A percentile compares a stretch with the other conserved stretches of the same genome.
These are phyloP conservation scores for Chlamydomonas sphaeroides DNA, from an alignment of 139 green algal species.

Conservation along the genomic window DNA sequence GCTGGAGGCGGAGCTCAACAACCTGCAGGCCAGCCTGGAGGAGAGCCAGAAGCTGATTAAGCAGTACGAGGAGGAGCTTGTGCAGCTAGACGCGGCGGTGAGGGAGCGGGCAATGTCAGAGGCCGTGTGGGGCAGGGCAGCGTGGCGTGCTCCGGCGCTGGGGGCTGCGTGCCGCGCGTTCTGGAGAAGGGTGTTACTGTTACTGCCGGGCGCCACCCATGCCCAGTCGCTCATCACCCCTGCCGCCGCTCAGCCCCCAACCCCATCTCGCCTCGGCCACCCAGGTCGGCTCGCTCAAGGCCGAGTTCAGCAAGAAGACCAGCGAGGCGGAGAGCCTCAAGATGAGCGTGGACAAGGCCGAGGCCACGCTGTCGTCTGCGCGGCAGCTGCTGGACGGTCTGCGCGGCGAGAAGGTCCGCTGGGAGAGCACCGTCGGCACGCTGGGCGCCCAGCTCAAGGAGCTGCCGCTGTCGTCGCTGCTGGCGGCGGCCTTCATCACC, in stretches of 20 bases:
- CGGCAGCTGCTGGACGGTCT: constrained; percentile 79
- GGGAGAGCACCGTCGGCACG: constrained; percentile 51
- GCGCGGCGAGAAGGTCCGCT: constrained; percentile 77
- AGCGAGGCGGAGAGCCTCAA: constrained; percentile 76
- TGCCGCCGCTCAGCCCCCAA: not conserved
- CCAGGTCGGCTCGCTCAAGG: constrained; percentile 72
- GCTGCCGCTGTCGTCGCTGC: constrained; percentile 62
- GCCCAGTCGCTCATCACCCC: not conserved
- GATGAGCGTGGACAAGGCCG: constrained; percentile 70
- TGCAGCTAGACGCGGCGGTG: constrained; percentile 66
- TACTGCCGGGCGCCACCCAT: no score
- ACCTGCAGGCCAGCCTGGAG: constrained; percentile 63
- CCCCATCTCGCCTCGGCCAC: no score
- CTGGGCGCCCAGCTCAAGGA: constrained; percentile 58
- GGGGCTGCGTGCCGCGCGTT: no score
- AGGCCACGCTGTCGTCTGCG: constrained; percentile 72
- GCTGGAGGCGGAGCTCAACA: constrained; percentile 71
- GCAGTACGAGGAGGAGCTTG: constrained; percentile 80
- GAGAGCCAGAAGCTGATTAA: constrained; percentile 63
- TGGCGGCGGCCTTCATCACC: constrained; percentile 73
- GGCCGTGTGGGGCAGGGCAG: no score
- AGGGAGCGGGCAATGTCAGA: not conserved
- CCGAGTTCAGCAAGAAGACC: constrained; percentile 76
- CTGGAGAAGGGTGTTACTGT: not conserved
- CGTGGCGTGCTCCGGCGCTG: no score